Base-by-base conservation (phyloP, 2,329 filamentous ascomycete genomes). In the Colletotrichum coccodes region DNA sequence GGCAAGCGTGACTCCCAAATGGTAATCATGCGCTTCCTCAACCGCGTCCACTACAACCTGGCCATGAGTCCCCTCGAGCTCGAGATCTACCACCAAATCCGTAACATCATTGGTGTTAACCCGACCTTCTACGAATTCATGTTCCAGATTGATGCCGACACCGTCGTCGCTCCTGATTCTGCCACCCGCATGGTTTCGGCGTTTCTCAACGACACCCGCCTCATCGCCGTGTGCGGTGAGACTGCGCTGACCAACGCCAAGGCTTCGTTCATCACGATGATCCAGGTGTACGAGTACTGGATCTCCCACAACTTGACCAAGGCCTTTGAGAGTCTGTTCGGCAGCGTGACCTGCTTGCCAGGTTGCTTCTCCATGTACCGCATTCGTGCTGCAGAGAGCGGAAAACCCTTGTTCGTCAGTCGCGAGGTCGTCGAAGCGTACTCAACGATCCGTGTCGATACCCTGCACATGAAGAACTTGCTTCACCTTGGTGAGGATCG, bases 331-430 rank as follows among this genome's bases (percentile, higher is more conserved):
- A 96, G 93, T 82, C 87, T 99, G 75, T 99, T 99, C 78, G 96
- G 95, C 66, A 97, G 94, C 73, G 95, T 99, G 74, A 99, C 96
- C 58, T 99, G 96, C 87, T 86, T 99, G 78, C 96, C 96, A 28
- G 96, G 96, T 85, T 99, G 96, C 89, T 99, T 98, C 88, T 94
- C 92, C 75, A 99, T 99, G 96, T 99, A 98, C 82, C 92, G 96
- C 75, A 94, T 99, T 76, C 94, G 96, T 71, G 94, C 96, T 34
- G 93, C 95, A 7, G 96, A 98, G 80, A 94, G 91, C 18, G 95
- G 95, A 75, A 98, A 98, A 83, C 96, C 96, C 14, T 87, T 99
- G 34, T 98, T 99, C 78, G 95, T 99, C 75, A 97, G 94, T 80
- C 91, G 92, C 72, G 96, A 98, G 77, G 89, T 99, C 34, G 90